Base-by-base conservation (phyloP, 225 moss, liverwort and hornwort genomes). In the Sphagnum contortum region DNA sequence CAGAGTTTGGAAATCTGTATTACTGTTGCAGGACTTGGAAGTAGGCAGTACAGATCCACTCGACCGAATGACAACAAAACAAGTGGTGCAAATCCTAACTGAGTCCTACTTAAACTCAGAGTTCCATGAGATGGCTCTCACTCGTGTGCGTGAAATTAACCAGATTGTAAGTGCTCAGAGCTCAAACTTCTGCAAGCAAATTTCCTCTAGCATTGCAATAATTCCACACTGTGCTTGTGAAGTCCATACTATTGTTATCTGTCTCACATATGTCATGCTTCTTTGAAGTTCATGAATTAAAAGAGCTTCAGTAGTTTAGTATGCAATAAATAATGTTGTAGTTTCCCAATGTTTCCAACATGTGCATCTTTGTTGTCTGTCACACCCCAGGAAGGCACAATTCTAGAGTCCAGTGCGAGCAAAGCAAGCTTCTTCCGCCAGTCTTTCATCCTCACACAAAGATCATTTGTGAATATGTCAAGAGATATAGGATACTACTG, bases 401-500 rank as follows among this genome's bases (percentile, higher is more conserved):
- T 63, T 53, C 62, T 53, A 10, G 70, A 70, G 62, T 48, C 70
- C 6, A 11, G 8, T 13, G 70, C 62, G 54, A 70, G 75, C 12
- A 57, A 49, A 29, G 84, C 84, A 6, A 81, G 77, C 59, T 80
- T 78, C 52, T 8, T 60, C 45, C 70, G 66, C 60, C 83, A 83
- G 74, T 68, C 73, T 62, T 0, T 53, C 48, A 76, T 74, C 3
- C 84, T 85, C 71, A 78, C 84, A 3, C 63, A 6, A 66, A 78
- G 81, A 45, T 85, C 84, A 2, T 81, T 81, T 3, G 66, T 81
- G 73, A 81, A 85, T 67, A 85, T 85, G 84, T 78, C 71, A n/a
- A 69, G 76, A 59, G 84, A 85, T 49, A 75, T 81, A 12, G 81
- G 81, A 5, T 85, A 85, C 69, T 85, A 85, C 69, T 85, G 84